These are phyloP conservation scores for Ogataea henricii DNA, from an alignment of 805 yeast genomes.

Conservation along the genomic window DNA sequence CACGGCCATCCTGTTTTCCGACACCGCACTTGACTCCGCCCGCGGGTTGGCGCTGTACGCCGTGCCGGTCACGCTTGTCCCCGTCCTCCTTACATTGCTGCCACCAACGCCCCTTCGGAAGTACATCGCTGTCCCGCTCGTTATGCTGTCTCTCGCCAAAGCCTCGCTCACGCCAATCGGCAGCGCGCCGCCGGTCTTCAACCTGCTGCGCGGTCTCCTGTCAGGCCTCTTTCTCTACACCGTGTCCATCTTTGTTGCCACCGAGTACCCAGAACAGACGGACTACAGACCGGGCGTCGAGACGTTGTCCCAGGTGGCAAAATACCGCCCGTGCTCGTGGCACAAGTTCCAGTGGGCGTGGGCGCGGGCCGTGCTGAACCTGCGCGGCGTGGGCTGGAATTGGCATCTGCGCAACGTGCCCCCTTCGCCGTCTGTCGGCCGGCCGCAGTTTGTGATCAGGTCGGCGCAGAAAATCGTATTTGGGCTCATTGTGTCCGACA, in stretches of 20 bases:
- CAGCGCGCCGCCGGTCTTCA: background rate
- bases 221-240: background rate
- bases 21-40: too few species aligned
- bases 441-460: background rate
- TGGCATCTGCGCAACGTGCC: conserved; percentile 4
- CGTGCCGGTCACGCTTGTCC: background rate
- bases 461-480: background rate
- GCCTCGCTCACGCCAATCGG: background rate
- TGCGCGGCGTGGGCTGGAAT: conserved; percentile 16
- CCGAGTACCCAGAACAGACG: conserved; percentile 8
- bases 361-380: conserved; percentile 4
- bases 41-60: too few species aligned
- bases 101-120: background rate
- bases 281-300: conserved; percentile 8
- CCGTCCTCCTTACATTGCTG: background rate
- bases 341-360: conserved; percentile 13
- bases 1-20: too few species aligned
- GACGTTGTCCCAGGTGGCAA: conserved; percentile 6
- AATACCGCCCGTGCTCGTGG: conserved; percentile 2
- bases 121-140: background rate
- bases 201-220: background rate
- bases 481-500: background rate
- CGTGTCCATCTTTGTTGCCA: background rate
- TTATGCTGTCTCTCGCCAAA: background rate
- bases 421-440: background rate